Conservation (phyloP, 371 early-diverging fungal species). For the Mortierella polycephala region DNA sequence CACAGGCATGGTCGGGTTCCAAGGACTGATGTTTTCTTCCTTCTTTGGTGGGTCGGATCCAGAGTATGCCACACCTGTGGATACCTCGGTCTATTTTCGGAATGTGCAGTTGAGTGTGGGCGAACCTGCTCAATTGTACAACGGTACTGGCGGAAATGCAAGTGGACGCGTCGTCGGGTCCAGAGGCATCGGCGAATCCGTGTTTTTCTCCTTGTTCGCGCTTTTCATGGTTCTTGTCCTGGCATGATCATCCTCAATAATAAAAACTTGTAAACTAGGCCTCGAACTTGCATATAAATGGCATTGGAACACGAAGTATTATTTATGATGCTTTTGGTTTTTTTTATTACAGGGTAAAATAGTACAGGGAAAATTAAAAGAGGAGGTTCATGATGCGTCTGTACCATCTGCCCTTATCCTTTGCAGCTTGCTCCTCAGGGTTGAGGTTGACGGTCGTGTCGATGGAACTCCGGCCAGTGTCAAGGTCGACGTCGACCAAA, state of each 20-base stretch:
- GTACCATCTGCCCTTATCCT: conserved; percentile 6
- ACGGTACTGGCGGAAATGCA: not conserved
- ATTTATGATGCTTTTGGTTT: no score
- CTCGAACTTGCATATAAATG: not conserved
- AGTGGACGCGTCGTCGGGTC: not conserved
- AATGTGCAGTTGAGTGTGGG: conserved; percentile 61
- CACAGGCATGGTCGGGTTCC: conserved; percentile 57
- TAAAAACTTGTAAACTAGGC: not conserved
- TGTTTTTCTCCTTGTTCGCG: conserved; percentile 16
- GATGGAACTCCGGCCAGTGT: conserved; percentile 56
- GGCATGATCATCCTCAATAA: not conserved
- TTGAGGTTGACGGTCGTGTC: conserved; percentile 5
- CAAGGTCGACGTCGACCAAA: conserved; percentile 62
- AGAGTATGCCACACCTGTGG: conserved; percentile 56
- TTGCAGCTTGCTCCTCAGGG: not conserved
- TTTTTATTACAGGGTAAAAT: no score
- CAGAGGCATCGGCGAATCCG: not conserved
- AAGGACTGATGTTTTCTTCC: conserved; percentile 63
- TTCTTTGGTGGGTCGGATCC: conserved; percentile 65
- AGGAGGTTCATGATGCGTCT: not conserved
- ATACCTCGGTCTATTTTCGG: conserved; percentile 58
- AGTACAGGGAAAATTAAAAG: not conserved
- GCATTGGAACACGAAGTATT: no score
- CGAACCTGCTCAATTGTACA: conserved; percentile 33
- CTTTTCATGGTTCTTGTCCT: conserved; percentile 4